Conservation (phyloP, 2,329 filamentous ascomycete species). For the Neonectria faginata region DNA sequence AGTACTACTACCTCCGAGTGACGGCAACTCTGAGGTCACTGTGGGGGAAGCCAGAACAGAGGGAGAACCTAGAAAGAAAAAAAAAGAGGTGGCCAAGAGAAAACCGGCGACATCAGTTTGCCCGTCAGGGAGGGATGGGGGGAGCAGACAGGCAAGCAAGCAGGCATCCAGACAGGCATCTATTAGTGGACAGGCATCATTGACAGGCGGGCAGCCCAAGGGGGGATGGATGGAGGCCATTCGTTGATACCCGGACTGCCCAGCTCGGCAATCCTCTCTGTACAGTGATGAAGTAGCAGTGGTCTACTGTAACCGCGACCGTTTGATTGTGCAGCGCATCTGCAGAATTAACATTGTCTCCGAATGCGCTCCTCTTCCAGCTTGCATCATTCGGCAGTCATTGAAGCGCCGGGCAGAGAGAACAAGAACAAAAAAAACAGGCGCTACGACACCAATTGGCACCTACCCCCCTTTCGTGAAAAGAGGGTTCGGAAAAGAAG, state of each 20-base stretch:
- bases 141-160: background rate
- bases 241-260: no score
- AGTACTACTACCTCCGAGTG: slow-evolving; percentile 10
- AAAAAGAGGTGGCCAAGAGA: slow-evolving; percentile 16
- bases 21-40: slow-evolving; percentile 28
- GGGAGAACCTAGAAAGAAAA: background rate
- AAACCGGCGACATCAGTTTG: slow-evolving; percentile 6
- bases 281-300: background rate
- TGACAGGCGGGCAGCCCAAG: background rate
- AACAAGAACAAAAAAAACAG: no score
- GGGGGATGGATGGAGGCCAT: background rate
- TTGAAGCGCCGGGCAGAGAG: background rate
- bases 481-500: background rate
- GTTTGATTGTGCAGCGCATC: no score
- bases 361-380: background rate
- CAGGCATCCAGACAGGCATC: slow-evolving; percentile 4
- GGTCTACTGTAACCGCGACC: background rate
- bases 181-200: background rate
- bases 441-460: background rate
- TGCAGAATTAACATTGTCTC: background rate
- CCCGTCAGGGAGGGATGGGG: background rate
- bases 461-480: background rate
- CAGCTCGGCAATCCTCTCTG: no score
- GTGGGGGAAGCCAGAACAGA: slow-evolving; percentile 13
- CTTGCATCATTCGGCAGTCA: background rate